phyloP scores from a whole-genome alignment of 495 filamentous ascomycete species.

The Talaromyces adpressus region DNA sequence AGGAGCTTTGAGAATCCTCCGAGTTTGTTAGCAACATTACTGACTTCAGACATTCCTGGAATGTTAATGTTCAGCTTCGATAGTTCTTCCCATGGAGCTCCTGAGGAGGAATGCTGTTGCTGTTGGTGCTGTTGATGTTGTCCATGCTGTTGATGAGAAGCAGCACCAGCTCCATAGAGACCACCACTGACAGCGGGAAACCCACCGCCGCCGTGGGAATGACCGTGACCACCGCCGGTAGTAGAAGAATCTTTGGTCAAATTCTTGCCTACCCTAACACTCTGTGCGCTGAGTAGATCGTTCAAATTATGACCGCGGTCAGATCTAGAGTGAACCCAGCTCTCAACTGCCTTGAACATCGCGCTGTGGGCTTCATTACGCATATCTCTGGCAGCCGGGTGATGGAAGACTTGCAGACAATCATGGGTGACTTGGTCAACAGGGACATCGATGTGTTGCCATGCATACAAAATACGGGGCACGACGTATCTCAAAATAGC shows the following conservation, averaged over 20 bases:
- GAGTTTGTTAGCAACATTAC: constrained; percentile 29
- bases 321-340: constrained; percentile 62
- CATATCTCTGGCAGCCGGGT: constrained; percentile 71
- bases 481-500: constrained; percentile 76
- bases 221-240: constrained; percentile 21
- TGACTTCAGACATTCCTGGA: constrained; percentile 33
- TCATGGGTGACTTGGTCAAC: constrained; percentile 75
- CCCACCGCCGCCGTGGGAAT: constrained; percentile 26
- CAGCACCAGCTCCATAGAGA: constrained; percentile 15
- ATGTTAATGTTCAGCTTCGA: constrained; percentile 36
- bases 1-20: constrained; percentile 40
- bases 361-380: constrained; percentile 67
- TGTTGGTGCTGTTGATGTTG: constrained; percentile 15
- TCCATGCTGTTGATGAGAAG: constrained; percentile 14
- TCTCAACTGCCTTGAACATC: constrained; percentile 78
- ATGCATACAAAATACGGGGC: constrained; percentile 81
- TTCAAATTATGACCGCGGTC: constrained; percentile 60
- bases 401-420: constrained; percentile 74
- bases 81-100: constrained; percentile 31
- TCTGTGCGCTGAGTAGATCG: constrained; percentile 63
- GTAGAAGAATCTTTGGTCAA: constrained; percentile 29
- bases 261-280: constrained; percentile 75
- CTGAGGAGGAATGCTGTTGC: constrained; percentile 14
- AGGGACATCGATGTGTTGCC: constrained; percentile 76
- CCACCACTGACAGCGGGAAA: constrained; percentile 22